Evolutionary conservation across 108 stramenopile species (phyloP).

Genomic region (Skeletonema grethae): DNA sequence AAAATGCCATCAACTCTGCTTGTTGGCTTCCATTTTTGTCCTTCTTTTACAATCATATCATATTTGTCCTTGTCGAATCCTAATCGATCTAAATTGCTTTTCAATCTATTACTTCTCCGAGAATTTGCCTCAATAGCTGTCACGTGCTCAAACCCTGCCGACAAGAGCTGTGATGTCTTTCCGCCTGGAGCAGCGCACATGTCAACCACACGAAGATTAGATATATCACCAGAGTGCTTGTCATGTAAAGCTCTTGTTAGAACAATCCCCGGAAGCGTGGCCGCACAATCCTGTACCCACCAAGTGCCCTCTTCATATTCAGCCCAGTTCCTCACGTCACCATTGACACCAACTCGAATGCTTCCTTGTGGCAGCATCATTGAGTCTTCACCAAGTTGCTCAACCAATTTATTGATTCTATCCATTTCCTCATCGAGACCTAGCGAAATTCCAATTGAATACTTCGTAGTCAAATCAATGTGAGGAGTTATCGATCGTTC

Average conservation of each 20-base stretch:
- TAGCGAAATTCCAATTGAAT: conserved; percentile 17
- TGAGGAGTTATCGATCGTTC: conserved; percentile 41
- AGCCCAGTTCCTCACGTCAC: conserved; percentile 67
- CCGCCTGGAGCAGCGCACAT: conserved; percentile 98
- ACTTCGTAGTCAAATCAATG: conserved; percentile 64
- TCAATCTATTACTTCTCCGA: conserved; percentile 49
- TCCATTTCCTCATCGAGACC: conserved; percentile 7
- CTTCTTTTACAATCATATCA: conserved; percentile 65
- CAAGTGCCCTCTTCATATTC: conserved; percentile 70
- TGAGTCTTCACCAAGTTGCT: conserved; percentile 32
- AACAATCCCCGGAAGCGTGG: conserved; percentile 76
- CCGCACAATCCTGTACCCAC: conserved; percentile 87
- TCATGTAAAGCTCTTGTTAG: conserved; percentile 47
- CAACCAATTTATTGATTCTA: conserved; percentile 9
- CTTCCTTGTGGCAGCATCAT: conserved; percentile 71
- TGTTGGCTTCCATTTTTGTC: conserved; percentile 57
- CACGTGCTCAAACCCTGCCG: conserved; percentile 75
- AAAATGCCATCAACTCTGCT: conserved; percentile 58
- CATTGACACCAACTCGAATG: conserved; percentile 51
- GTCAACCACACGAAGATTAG: conserved; percentile 82
- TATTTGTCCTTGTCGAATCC: conserved; percentile 45
- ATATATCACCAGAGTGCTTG: conserved; percentile 24
- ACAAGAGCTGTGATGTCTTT: conserved; percentile 93
- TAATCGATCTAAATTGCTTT: conserved; percentile 66
- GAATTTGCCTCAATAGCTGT: conserved; percentile 73